Base-by-base conservation (phyloP, 2,329 filamentous ascomycete genomes). In the Fragosphaeria purpurea region DNA sequence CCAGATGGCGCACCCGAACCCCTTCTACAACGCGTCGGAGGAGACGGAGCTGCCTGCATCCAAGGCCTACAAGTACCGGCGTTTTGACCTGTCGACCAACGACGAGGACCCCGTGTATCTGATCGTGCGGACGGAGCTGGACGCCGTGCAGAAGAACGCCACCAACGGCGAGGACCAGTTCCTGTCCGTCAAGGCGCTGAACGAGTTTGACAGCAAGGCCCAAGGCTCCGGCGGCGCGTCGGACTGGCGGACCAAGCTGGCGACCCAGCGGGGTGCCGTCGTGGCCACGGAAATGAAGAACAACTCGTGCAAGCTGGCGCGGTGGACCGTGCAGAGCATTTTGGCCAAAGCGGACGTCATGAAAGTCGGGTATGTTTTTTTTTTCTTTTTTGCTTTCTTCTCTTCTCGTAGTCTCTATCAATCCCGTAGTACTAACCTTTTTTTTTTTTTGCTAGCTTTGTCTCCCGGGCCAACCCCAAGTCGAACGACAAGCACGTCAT, bases 241-340 rank as follows among this genome's bases (percentile, higher is more conserved):
- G 48, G 93, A 98, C 78, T 98, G 93, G 93, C 81, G 93, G 67
- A 85, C 83, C 59, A 98, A 98, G 80, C 80, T 98, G 54, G 86
- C 87, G 57, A 88, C 84, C 61, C 90, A 96, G 75, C 86, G 93
- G 63, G 93, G 93, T 82, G 93, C 93, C 51, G 91, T 98, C 42
- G 86, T 98, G 32, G 93, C 93, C 22, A 98, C 93, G 10, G 93
- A 98, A 76, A 98, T 98, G 93, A 98, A 98, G 87, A 98, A 98
- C 82, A 98, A 98, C 80, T 89, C 83, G 65, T 95, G 88, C 85
- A 98, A 98, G 77, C 83, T 98, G 56, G 93, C 93, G 52, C 79
- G 93, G 67, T 98, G 93, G 93, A 95, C 93, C 35, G 88, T 91
- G 42, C 93, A 98, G 76, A 88, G 86, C 64, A 96, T 98, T 64